Evolutionary conservation across 2,329 filamentous ascomycete species (phyloP).

Genomic region (Claviceps pusilla): DNA sequence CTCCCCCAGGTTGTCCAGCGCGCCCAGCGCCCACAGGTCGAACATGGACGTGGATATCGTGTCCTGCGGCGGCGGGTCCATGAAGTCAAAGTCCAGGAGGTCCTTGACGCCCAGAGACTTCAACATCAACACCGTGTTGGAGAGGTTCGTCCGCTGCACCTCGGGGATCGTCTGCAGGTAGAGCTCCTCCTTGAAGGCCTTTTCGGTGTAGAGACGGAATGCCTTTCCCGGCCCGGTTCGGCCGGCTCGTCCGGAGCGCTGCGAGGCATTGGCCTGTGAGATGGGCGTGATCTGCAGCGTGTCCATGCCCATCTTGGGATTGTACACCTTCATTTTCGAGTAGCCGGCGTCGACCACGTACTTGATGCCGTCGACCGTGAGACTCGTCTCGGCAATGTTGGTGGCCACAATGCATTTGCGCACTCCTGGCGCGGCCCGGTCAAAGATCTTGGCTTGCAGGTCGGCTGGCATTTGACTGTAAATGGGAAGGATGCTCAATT

Average conservation of each 20-base stretch:
- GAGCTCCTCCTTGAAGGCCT: constrained; percentile 87
- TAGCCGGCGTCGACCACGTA: constrained; percentile 95
- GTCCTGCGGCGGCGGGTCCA: constrained; percentile 96
- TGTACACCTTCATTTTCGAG: constrained; percentile 97
- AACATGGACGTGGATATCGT: constrained; percentile 95
- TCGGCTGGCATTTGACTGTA: constrained; percentile 99
- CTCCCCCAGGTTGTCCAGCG: constrained; percentile 84
- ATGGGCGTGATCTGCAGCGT: constrained; percentile 95
- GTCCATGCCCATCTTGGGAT: constrained; percentile 98
- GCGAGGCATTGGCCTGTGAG: constrained; percentile 87
- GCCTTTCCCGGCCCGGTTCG: constrained; percentile 91
- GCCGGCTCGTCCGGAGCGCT: constrained; percentile 84
- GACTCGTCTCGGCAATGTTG: constrained; percentile 93
- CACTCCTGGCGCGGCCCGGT: constrained; percentile 75
- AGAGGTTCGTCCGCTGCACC: constrained; percentile 89
- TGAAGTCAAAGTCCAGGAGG: constrained; percentile 92
- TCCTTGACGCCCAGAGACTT: constrained; percentile 93
- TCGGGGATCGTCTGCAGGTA: constrained; percentile 96
- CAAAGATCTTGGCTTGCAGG: constrained; percentile 93
- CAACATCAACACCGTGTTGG: constrained; percentile 84
- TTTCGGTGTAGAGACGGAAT: constrained; percentile 85
- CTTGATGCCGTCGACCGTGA: constrained; percentile 98
- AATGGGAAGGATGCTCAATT: constrained; percentile 87
- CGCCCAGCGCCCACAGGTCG: constrained; percentile 90
- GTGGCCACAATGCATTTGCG: constrained; percentile 96